Evolutionary conservation across 177 flowering plant species (phyloP).

Genomic region (Vitis hybrid): DNA sequence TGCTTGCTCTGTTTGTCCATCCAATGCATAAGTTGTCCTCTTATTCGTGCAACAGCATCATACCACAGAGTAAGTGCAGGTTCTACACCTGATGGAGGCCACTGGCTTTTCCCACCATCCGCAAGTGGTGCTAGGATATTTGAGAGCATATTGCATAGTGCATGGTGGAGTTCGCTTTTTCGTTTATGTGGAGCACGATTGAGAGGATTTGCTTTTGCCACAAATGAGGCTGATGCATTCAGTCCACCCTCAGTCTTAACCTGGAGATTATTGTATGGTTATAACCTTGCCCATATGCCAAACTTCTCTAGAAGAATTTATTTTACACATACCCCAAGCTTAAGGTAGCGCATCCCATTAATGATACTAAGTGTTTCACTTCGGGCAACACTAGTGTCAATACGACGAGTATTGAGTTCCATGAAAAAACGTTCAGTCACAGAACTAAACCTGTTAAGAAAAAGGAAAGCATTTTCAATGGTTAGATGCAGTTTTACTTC

Average conservation of each 20-base stretch:
- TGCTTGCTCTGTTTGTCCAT: slow-evolving; percentile 99
- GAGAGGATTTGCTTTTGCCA: slow-evolving; percentile 97
- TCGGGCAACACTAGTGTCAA: slow-evolving; percentile 80
- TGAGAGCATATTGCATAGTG: slow-evolving; percentile 98
- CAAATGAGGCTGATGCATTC: slow-evolving; percentile 99
- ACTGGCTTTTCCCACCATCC: slow-evolving; percentile 93
- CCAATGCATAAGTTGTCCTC: slow-evolving; percentile 84
- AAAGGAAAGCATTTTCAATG: slow-evolving; percentile 4
- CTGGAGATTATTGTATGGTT: slow-evolving; percentile 41
- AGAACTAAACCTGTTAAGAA: slow-evolving; percentile 78
- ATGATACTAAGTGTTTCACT: slow-evolving; percentile 98
- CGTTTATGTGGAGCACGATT: slow-evolving; percentile 90
- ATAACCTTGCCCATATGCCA: slow-evolving; percentile 5
- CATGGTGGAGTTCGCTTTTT: slow-evolving; percentile 97
- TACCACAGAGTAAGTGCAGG: slow-evolving; percentile 92
- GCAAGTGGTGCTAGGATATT: slow-evolving; percentile 96
- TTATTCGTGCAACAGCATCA: slow-evolving; percentile 92
- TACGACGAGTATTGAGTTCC: slow-evolving; percentile 91
- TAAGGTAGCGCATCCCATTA: slow-evolving; percentile 98
- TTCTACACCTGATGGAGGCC: slow-evolving; percentile 97
- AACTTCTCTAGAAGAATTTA: slow-evolving; percentile 6
- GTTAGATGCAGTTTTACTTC: slow-evolving; percentile 4
- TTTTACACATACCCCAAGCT: slow-evolving; percentile 79
- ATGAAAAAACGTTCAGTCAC: slow-evolving; percentile 98
- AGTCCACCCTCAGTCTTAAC: slow-evolving; percentile 97